Conservation (phyloP, 106 monocot species). For the Dactylorhiza incarnata region DNA sequence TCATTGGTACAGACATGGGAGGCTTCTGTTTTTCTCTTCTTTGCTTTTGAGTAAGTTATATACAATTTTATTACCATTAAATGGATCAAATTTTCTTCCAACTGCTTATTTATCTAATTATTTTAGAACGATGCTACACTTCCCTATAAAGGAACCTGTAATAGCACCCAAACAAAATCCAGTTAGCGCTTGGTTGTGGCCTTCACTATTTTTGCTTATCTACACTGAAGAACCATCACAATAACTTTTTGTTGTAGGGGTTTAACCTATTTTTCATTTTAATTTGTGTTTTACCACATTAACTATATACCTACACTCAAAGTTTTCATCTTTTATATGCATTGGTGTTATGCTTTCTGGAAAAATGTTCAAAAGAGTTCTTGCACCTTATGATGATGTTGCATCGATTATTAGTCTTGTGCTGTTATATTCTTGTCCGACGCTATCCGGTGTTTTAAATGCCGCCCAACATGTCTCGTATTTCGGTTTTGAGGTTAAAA, state of each 20-base stretch:
- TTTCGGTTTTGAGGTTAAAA: no score
- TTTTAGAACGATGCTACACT: not conserved
- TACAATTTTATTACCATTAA: not conserved
- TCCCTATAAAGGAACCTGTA: not conserved
- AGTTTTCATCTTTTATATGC: not conserved
- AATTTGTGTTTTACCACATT: not conserved
- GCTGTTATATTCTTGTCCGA: not conserved
- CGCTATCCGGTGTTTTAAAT: no score
- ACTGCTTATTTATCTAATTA: not conserved
- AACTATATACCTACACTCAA: not conserved
- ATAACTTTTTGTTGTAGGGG: not conserved
- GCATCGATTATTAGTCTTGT: not conserved
- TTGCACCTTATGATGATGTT: not conserved
- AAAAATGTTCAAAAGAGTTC: not conserved
- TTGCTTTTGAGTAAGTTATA: conserved; percentile 85
- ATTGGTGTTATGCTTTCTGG: not conserved
- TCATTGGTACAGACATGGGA: conserved; percentile 46
- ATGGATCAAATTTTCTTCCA: not conserved
- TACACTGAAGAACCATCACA: not conserved
- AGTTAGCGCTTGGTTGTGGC: not conserved
- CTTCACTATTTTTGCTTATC: not conserved
- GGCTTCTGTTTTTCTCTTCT: conserved; percentile 83
- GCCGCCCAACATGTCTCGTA: no score
- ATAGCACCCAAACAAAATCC: not conserved
- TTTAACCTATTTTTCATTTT: not conserved